These are phyloP conservation scores for Aspergillus hortae DNA, from an alignment of 2,329 filamentous ascomycete genomes.

Conservation along the genomic window DNA sequence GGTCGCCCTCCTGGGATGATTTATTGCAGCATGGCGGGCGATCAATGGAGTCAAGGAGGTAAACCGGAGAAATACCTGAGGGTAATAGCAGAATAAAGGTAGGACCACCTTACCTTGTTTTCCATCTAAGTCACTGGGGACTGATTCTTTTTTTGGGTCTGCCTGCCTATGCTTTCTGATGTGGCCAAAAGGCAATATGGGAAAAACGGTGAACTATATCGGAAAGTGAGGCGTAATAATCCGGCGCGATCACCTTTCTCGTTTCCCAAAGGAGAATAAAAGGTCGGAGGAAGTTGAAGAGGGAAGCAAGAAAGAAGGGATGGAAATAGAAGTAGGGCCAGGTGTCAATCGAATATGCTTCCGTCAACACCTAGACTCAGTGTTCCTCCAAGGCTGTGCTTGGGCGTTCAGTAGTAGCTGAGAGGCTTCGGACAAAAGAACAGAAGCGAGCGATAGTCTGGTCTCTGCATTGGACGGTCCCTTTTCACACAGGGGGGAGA, in stretches of 20 bases:
- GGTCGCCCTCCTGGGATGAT: constrained; percentile 29
- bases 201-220: constrained; percentile 27
- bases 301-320: not conserved
- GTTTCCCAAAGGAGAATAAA: constrained; percentile 9
- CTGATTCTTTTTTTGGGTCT: constrained; percentile 5
- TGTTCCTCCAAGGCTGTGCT: not conserved
- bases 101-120: constrained; percentile 17
- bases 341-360: not conserved
- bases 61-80: constrained; percentile 5
- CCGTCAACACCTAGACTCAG: not conserved
- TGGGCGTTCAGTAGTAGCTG: not conserved
- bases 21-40: constrained; percentile 36
- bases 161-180: constrained; percentile 5
- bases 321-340: not conserved
- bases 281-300: not conserved
- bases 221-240: constrained; percentile 21
- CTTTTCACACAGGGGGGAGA: not conserved
- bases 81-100: constrained; percentile 2
- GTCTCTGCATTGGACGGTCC: not conserved
- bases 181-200: constrained; percentile 6
- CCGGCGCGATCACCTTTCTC: constrained; percentile 12
- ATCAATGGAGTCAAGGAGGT: constrained; percentile 33
- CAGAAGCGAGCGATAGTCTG: not conserved
- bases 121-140: constrained; percentile 4
- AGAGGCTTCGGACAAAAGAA: not conserved